Evolutionary conservation across 2,329 filamentous ascomycete genomes (phyloP), one percentile per base, ranked within the genome.

Genomic region (Ascochyta viciae-villosae): DNA sequence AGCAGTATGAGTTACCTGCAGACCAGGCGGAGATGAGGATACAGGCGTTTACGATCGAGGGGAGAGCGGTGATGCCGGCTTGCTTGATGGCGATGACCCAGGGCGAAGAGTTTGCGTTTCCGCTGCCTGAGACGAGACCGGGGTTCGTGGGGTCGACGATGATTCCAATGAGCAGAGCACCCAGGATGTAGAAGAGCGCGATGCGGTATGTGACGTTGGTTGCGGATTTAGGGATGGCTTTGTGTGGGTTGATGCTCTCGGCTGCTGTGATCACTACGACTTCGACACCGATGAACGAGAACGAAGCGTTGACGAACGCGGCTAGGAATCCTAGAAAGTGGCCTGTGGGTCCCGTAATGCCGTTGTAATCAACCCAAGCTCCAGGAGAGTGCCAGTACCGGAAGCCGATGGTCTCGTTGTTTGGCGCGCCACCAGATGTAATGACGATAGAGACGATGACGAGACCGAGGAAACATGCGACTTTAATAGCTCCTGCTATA

Each of bases 311-410:
- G 80, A 78, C 48, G 84, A 80, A 46, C 79, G 80, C 27, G 72
- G 77, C 76, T 80, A 86, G 65, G 81, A 85, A 22, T 78, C 83
- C 10, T 87, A 79, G 63, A 64, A 90, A 90, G 10, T 79, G 77
- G 12, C 62, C 62, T 3, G 61, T 65, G 3, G 62, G 49, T 12
- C 84, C 85, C 0, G 76, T 75, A 3, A 80, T 80, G 76, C 8
- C 81, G n/a, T 89, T 82, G 66, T 88, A 85, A 64, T 88, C 84
- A 31, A 87, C 85, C 69, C 89, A 88, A 0, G 87, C 84, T 0
- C 86, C 87, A 0, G 88, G 88, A 23, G 85, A 71, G 47, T 77
- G 81, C 89, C 89, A 91, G 72, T 89, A 89, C 31, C 79, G 74
- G 71, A 90, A 90, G 2, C 88, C 88, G 16, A 87, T 80, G 4